Base-by-base conservation (phyloP, 768 basidiomycete species). In the Dacryopinax spathularia region DNA sequence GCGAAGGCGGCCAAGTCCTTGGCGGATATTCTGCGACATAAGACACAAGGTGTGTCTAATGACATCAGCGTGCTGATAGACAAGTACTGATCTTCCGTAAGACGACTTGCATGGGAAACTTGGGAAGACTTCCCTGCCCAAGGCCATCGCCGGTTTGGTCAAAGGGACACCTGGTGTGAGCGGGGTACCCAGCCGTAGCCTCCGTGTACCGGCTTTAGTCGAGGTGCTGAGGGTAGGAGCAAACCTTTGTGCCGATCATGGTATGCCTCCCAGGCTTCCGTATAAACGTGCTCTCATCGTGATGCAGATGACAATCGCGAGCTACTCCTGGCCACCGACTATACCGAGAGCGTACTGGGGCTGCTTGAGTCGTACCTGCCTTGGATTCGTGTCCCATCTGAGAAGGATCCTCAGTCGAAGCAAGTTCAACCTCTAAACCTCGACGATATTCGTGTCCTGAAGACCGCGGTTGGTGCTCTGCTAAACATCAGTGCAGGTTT, bases 171-270 rank as follows among this genome's bases (percentile, higher is more conserved):
- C 48, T 5, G 48, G 48, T 29, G 48, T 56, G 3, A 56, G 25
- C 22, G 48, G 48, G 10, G 48, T 56, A 29, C 48, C 48, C 9
- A 56, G 79, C 78, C 64, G 77, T 82, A 60, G 69, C 79, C 9
- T 80, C 81, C 10, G 76, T 84, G 25, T 81, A 9, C 48, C 48
- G 5, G 48, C 48, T 13, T 20, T 56, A 10, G 48, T 81, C 65
- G 87, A 91, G 71, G 74, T 90, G 33, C 80, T 92, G 62, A 81
- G 90, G 64, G 83, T 90, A 15, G 84, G 83, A 27, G 90, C 90
- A 13, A 92, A 92, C 73, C 74, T 92, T 18, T 90, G 88, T 73
- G 84, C 89, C 75, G 88, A 92, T 71, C 88, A 91, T 68, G 84
- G 88, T 84, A 67, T 65, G 82, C 34, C 15, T 31, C 22, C 33